A percentile compares a stretch with the other conserved stretches of the same genome.
These are phyloP conservation scores for Calamus simplicifolius DNA, from an alignment of 176 grass and related monocot species.

Conservation along the genomic window DNA sequence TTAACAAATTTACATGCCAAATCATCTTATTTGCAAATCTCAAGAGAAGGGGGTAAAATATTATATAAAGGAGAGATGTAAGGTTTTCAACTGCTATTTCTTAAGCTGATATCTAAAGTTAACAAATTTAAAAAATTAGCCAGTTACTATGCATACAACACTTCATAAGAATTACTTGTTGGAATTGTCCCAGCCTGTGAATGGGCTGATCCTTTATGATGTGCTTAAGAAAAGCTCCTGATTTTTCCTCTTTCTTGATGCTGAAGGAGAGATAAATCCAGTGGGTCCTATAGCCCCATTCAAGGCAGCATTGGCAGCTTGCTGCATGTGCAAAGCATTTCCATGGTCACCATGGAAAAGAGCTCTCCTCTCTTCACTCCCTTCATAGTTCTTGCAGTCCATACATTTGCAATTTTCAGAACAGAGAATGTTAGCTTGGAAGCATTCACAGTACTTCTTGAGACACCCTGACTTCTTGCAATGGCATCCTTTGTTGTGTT, in stretches of 20 bases:
- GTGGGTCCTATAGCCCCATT: slow-evolving; percentile 23
- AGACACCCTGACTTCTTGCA: slow-evolving; percentile 40
- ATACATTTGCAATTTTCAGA: slow-evolving; percentile 38
- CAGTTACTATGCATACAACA: no score
- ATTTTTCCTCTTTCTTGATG: slow-evolving; percentile 16
- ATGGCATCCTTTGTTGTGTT: slow-evolving; percentile 33
- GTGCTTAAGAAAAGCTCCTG: neutral
- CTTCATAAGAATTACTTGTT: slow-evolving; percentile 23
- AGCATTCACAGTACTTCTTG: slow-evolving; percentile 45
- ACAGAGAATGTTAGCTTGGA: slow-evolving; percentile 37
- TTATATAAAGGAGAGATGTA: neutral
- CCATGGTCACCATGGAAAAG: slow-evolving; percentile 10
- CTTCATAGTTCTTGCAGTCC: slow-evolving; percentile 34
- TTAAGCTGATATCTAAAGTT: no score
- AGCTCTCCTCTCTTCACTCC: slow-evolving; percentile 29
- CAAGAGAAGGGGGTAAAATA: neutral
- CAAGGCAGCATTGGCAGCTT: slow-evolving; percentile 24
- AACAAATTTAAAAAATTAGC: no score
- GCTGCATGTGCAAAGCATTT: slow-evolving; percentile 13
- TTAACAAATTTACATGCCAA: no score
- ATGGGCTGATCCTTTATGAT: slow-evolving; percentile 16
- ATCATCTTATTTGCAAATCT: no score
- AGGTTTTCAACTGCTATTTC: no score
- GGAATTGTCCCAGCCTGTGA: slow-evolving; percentile 12
- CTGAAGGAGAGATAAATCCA: slow-evolving; percentile 10